Percentiles rank a stretch among this genome's conserved stretches.
phyloP scores from a whole-genome alignment of 345 rosid species.

The Dimocarpus longan region DNA sequence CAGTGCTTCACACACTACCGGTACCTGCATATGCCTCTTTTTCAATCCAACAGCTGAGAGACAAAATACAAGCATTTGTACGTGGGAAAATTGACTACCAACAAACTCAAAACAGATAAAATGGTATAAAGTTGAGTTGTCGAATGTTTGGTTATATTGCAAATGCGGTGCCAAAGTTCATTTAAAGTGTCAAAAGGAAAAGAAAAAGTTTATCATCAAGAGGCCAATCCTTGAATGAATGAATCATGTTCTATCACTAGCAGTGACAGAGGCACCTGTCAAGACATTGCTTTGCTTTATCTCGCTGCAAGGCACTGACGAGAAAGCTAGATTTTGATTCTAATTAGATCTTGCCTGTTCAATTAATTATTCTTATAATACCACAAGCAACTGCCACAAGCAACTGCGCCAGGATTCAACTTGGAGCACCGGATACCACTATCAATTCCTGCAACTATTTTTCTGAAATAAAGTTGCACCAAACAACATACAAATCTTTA shows the following conservation, averaged over 20 bases:
- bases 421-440: background rate
- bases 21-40: background rate
- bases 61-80: too few species aligned
- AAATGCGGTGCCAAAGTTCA: too few species aligned
- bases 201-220: background rate
- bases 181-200: background rate
- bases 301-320: background rate
- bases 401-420: background rate
- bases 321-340: slow-evolving; percentile 2
- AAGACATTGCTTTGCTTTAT: background rate
- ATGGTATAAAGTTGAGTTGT: too few species aligned
- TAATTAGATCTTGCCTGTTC: background rate
- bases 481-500: background rate
- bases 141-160: too few species aligned
- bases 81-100: too few species aligned
- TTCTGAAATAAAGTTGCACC: background rate
- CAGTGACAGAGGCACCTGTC: background rate
- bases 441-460: background rate
- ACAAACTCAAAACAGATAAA: too few species aligned
- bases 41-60: background rate
- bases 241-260: background rate
- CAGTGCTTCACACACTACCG: too few species aligned
- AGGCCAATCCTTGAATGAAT: background rate
- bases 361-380: too few species aligned
- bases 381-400: background rate